Percentiles rank a stretch among this genome's conserved stretches.
Evolutionary conservation across 2,329 filamentous ascomycete genomes (phyloP).

Genomic region (Pseudogymnoascus pannorum): DNA sequence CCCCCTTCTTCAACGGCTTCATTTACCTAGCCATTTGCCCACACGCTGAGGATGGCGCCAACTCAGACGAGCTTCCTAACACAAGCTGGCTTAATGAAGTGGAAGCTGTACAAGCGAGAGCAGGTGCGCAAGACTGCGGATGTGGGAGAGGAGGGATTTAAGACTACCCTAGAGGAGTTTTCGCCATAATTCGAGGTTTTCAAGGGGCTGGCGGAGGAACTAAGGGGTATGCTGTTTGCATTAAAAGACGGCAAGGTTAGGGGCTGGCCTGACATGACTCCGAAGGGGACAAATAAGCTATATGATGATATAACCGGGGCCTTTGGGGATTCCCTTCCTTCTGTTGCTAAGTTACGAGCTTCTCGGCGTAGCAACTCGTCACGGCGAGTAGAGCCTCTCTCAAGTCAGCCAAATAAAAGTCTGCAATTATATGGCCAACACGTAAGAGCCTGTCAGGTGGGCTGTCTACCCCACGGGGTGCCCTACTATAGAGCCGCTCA

Average conservation of each 20-base stretch:
- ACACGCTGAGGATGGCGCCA: background rate
- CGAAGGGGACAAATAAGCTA: constrained; percentile 16
- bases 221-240: constrained; percentile 20
- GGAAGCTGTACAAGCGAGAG: constrained; percentile 17
- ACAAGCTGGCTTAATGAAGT: constrained; percentile 19
- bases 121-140: background rate
- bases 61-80: constrained; percentile 14
- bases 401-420: background rate
- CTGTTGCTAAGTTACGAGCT: background rate
- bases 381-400: background rate
- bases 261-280: constrained; percentile 18
- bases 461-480: too few relatives aligned
- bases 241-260: constrained; percentile 16
- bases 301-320: constrained; percentile 18
- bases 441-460: too few relatives aligned
- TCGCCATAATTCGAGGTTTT: constrained; percentile 16
- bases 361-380: background rate
- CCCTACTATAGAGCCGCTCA: too few relatives aligned
- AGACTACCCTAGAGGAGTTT: constrained; percentile 19
- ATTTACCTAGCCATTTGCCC: constrained; percentile 22
- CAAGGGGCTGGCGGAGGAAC: constrained; percentile 16
- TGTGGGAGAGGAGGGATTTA: constrained; percentile 12
- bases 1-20: constrained; percentile 23
- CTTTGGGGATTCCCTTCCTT: background rate
- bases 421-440: too few relatives aligned